These are phyloP conservation scores for Exophiala sp. DNA, from an alignment of 2,329 filamentous ascomycete species.

Conservation along the genomic window DNA sequence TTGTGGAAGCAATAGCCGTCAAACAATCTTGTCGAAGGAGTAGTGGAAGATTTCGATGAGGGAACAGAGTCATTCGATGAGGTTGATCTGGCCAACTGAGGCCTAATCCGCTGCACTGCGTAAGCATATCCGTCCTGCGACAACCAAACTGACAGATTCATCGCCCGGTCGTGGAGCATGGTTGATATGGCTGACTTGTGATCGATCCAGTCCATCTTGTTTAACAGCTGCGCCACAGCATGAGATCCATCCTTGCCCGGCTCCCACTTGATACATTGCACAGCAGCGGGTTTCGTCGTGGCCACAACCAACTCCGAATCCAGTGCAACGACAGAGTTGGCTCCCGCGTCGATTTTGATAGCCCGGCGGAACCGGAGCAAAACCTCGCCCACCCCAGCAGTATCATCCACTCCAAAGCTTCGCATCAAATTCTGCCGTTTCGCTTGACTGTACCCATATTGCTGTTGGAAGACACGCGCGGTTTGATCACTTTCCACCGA, in stretches of 20 bases:
- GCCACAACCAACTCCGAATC: constrained; percentile 91
- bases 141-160: constrained; percentile 93
- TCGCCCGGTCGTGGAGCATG: constrained; percentile 90
- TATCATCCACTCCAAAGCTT: constrained; percentile 70
- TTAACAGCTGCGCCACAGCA: constrained; percentile 84
- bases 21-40: constrained; percentile 61
- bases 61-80: constrained; percentile 38
- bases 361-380: constrained; percentile 94
- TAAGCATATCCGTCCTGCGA: constrained; percentile 82
- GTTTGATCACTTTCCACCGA: constrained; percentile 79
- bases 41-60: constrained; percentile 25
- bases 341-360: constrained; percentile 94
- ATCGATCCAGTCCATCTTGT: constrained; percentile 76
- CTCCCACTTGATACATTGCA: constrained; percentile 94
- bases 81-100: constrained; percentile 33
- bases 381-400: constrained; percentile 73
- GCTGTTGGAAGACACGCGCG: constrained; percentile 76
- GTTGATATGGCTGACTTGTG: constrained; percentile 70
- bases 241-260: constrained; percentile 75
- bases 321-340: constrained; percentile 76
- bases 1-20: constrained; percentile 85
- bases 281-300: constrained; percentile 83
- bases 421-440: constrained; percentile 43
- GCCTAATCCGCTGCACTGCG: constrained; percentile 68
- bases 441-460: constrained; percentile 54